phyloP scores from a whole-genome alignment of 2,329 filamentous ascomycete species.

The Pleurostoma richardsiae region DNA sequence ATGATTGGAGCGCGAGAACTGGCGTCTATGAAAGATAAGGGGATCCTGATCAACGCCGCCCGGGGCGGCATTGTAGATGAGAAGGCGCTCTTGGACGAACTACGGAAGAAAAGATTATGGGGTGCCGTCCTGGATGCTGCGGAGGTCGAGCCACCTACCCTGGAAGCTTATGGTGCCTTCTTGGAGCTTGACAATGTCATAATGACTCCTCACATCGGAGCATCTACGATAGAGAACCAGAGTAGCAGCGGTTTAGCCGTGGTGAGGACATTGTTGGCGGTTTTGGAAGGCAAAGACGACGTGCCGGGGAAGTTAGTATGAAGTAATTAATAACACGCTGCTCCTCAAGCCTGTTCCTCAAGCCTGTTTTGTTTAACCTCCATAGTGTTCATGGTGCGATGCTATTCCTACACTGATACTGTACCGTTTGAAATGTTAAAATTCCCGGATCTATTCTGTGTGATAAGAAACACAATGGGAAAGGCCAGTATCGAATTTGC shows the following conservation, averaged over 20 bases:
- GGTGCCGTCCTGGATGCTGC: slow-evolving; percentile 24
- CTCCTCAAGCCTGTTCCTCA: no score
- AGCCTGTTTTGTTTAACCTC: no score
- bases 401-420: no score
- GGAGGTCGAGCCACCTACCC: slow-evolving; percentile 20
- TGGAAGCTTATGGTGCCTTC: slow-evolving; percentile 16
- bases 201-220: slow-evolving; percentile 14
- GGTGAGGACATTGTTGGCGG: slow-evolving; percentile 2
- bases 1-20: slow-evolving; percentile 22
- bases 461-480: no score
- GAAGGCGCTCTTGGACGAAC: slow-evolving; percentile 16
- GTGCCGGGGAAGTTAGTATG: slow-evolving; percentile 5
- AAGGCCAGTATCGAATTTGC: no score
- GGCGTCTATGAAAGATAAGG: slow-evolving; percentile 17
- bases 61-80: slow-evolving; percentile 26
- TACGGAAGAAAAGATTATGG: slow-evolving; percentile 17
- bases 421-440: no score
- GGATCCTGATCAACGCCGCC: slow-evolving; percentile 24
- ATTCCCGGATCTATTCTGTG: no score
- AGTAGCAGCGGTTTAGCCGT: slow-evolving; percentile 6
- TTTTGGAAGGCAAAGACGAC: slow-evolving; percentile 3
- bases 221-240: slow-evolving; percentile 11
- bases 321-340: neutral
- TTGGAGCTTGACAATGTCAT: slow-evolving; percentile 16
- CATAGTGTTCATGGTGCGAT: no score